Evolutionary conservation across 345 rosid genomes (phyloP).

Genomic region (Salix purpurea): DNA sequence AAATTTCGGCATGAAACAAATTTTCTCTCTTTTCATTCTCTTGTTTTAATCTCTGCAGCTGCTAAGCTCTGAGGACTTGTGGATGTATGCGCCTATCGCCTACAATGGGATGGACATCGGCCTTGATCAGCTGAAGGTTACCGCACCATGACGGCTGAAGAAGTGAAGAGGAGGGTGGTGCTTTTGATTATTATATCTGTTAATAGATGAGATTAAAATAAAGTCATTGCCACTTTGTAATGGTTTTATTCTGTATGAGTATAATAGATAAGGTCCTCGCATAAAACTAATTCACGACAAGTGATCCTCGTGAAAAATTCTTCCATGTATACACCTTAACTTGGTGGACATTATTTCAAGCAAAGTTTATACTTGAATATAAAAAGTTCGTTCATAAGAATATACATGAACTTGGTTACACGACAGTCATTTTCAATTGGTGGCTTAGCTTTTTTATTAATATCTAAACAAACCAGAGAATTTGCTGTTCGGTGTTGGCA

Average conservation of each 20-base stretch:
- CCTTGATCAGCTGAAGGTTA: constrained; percentile 44
- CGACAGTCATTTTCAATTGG: not conserved
- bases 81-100: constrained; percentile 94
- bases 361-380: not conserved
- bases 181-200: constrained; percentile 1
- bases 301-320: not conserved
- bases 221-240: constrained; percentile 15
- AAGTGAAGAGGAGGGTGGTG: constrained; percentile 1
- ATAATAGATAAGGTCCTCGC: constrained; percentile 1
- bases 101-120: constrained; percentile 82
- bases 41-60: constrained; percentile 36
- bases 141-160: constrained; percentile 21
- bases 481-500: not conserved
- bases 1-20: not conserved
- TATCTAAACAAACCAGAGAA: not conserved
- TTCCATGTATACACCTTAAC: not conserved
- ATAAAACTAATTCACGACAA: not conserved
- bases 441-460: not conserved
- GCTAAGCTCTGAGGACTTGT: constrained; percentile 79
- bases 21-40: not conserved
- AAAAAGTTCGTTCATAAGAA: not conserved
- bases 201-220: constrained; percentile 3
- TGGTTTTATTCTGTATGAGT: not conserved
- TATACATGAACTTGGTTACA: not conserved
- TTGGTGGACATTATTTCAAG: not conserved